phyloP scores from a whole-genome alignment of 2,329 filamentous ascomycete genomes.

The Beauveria bassiana region DNA sequence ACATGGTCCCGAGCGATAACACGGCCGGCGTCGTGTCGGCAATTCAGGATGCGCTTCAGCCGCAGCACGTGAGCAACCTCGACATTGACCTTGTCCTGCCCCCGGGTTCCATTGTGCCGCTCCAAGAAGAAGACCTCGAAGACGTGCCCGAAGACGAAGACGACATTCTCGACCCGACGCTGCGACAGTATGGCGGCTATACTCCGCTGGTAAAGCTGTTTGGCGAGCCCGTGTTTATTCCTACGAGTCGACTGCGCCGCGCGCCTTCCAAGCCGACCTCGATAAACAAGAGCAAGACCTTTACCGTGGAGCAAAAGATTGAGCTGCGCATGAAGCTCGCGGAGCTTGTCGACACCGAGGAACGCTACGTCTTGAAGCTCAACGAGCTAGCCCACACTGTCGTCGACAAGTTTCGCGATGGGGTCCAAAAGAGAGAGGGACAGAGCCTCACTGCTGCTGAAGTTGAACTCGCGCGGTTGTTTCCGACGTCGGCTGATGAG shows the following conservation, averaged over 20 bases:
- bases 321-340: constrained; percentile 80
- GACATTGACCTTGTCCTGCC: constrained; percentile 86
- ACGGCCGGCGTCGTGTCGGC: constrained; percentile 63
- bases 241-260: constrained; percentile 74
- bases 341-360: constrained; percentile 88
- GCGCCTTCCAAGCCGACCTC: constrained; percentile 82
- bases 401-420: constrained; percentile 69
- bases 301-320: constrained; percentile 74
- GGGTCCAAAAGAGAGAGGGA: constrained; percentile 49
- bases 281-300: constrained; percentile 68
- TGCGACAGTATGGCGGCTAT: constrained; percentile 70
- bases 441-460: constrained; percentile 64
- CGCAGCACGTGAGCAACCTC: constrained; percentile 75
- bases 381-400: constrained; percentile 75
- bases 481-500: constrained; percentile 70
- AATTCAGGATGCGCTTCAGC: constrained; percentile 67
- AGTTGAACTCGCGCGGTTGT: constrained; percentile 66
- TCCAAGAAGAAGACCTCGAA: constrained; percentile 51
- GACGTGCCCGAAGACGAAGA: constrained; percentile 56
- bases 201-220: constrained; percentile 69
- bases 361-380: constrained; percentile 85
- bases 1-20: constrained; percentile 77
- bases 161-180: constrained; percentile 54
- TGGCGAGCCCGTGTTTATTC: constrained; percentile 78
- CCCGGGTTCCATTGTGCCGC: constrained; percentile 62